Base-by-base conservation (phyloP, 371 early-diverging fungal genomes). In the Zychaea mexicana region DNA sequence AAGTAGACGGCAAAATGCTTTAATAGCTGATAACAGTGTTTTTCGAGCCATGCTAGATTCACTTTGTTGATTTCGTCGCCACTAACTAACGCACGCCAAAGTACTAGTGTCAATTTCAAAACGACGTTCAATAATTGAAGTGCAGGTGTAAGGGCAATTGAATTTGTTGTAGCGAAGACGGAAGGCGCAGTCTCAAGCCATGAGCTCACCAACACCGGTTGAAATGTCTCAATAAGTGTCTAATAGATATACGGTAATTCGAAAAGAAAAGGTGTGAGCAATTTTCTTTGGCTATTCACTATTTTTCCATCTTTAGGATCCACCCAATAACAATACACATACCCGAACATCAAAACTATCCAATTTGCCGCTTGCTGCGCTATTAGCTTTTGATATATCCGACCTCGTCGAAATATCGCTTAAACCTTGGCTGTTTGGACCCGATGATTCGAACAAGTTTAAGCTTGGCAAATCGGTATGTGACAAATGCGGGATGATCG, bases 171-270 rank as follows among this genome's bases (percentile, higher is more conserved):
- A 7, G 79, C 68, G 65, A 92, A 92, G 0, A 91, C 83, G 3
- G 78, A 68, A 17, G 92, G 87, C 0, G 90, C 88, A 26, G 90
- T 77, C 63, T 93, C 92, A 15, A 91, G 67, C 92, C 92, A 93
- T 0, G 85, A 72, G 3, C 88, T 86, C 15, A 90, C 81, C 33
- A 92, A 69, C 46, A 88, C 73, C 21, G 91, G 89, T 65, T 87
- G 83, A 19, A 87, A 78, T 2, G 82, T 80, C 12, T 83, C 71
- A 22, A 86, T 82, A 42, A 86, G 69, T 17, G 71, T 59, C 74
- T 78, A 62, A 2, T 46, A 27, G 3, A 21, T 33, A 33, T n/a
- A 36, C 15, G 15, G 8, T 36, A 36, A 36, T 36, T n/a, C n/a
- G n/a, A n/a, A 33, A 12, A 33, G 33, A 12, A 33, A 33, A 12